phyloP scores from a whole-genome alignment of 352 stramenopile species.

The Phytophthora pisi region DNA sequence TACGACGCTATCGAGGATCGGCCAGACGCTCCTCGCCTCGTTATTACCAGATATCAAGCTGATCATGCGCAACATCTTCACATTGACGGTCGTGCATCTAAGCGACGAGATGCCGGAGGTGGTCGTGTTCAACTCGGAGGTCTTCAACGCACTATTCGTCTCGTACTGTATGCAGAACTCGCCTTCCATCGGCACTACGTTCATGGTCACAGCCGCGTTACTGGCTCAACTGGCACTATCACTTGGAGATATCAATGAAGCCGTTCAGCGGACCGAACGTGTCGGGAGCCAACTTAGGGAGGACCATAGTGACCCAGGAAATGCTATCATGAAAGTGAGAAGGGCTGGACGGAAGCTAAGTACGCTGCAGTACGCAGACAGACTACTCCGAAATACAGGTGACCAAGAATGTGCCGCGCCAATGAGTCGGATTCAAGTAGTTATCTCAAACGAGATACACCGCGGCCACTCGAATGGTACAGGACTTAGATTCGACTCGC shows the following conservation, averaged over 20 bases:
- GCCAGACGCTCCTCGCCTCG: not conserved
- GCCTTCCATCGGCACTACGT: slow-evolving; percentile 20
- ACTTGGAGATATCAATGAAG: slow-evolving; percentile 22
- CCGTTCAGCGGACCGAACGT: not conserved
- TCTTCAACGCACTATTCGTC: slow-evolving; percentile 33
- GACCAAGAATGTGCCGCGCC: too few relatives aligned
- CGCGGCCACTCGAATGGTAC: too few relatives aligned
- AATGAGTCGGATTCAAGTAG: too few relatives aligned
- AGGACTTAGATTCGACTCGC: not conserved
- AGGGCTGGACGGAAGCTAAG: too few relatives aligned
- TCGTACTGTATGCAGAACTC: slow-evolving; percentile 36
- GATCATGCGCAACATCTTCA: slow-evolving; percentile 28
- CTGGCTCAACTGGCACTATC: slow-evolving; percentile 15
- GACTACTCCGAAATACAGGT: too few relatives aligned
- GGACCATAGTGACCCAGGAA: slow-evolving; percentile 9
- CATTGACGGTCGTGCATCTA: slow-evolving; percentile 18
- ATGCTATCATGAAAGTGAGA: not conserved
- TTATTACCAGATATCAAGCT: slow-evolving; percentile 30
- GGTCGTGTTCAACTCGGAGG: slow-evolving; percentile 28
- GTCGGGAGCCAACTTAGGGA: slow-evolving; percentile 7
- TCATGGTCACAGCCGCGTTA: slow-evolving; percentile 21
- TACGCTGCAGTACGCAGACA: too few relatives aligned
- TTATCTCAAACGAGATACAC: too few relatives aligned
- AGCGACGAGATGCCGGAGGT: slow-evolving; percentile 31
- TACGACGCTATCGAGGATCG: not conserved